phyloP scores from a whole-genome alignment of 2,329 filamentous ascomycete genomes.

The Leptographium lundbergii region DNA sequence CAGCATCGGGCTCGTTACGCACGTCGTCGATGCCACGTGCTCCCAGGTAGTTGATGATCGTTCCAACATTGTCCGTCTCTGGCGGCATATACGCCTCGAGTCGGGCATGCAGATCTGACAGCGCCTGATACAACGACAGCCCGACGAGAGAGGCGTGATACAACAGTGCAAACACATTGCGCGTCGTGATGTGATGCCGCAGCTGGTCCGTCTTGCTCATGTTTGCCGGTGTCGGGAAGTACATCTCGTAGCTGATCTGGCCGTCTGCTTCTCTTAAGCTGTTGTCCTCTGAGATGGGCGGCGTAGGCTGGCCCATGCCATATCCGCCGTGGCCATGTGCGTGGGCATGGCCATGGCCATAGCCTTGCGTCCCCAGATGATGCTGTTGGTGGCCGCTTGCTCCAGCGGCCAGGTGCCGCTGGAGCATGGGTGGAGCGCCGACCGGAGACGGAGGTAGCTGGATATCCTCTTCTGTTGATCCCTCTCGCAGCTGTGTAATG shows the following conservation, averaged over 20 bases:
- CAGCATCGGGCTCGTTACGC: conserved; percentile 44
- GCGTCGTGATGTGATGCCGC: conserved; percentile 50
- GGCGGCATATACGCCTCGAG: conserved; percentile 46
- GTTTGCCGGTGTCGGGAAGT: conserved; percentile 44
- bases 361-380: conserved; percentile 12
- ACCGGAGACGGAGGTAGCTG: conserved; percentile 30
- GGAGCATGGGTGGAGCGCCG: conserved; percentile 27
- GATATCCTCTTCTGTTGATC: conserved; percentile 35
- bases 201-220: conserved; percentile 34
- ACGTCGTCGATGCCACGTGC: conserved; percentile 51
- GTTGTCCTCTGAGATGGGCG: conserved; percentile 31
- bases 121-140: conserved; percentile 47
- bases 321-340: conserved; percentile 5
- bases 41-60: conserved; percentile 48
- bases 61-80: conserved; percentile 42
- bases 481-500: conserved; percentile 39
- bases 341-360: not conserved
- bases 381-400: conserved; percentile 5
- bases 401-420: conserved; percentile 14
- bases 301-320: conserved; percentile 25
- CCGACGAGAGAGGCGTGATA: conserved; percentile 54
- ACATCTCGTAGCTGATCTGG: conserved; percentile 49
- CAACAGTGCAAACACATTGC: conserved; percentile 56
- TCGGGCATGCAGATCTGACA: conserved; percentile 48
- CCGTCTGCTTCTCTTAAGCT: conserved; percentile 33